Percentiles rank a stretch among this genome's conserved stretches.
Conservation (phyloP, 148 eudicot genomes). For the Rhododendron ferrugineum region DNA sequence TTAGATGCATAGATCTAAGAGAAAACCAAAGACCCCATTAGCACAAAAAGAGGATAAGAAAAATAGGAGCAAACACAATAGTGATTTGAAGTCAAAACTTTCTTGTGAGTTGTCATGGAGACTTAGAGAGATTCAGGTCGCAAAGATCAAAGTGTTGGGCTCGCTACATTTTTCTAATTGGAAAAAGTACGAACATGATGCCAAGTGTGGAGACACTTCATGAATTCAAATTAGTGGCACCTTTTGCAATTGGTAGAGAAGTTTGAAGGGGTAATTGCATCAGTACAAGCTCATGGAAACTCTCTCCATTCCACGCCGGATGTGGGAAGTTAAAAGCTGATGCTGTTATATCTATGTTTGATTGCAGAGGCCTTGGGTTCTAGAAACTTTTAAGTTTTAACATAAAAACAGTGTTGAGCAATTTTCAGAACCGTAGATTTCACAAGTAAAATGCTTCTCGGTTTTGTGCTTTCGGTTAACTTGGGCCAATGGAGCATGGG, state of each 20-base stretch:
- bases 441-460: neutral
- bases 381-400: neutral
- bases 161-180: neutral
- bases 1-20: too few species aligned
- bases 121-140: neutral
- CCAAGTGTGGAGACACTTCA: neutral
- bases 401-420: neutral
- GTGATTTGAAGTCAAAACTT: neutral
- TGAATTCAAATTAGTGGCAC: neutral
- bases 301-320: neutral
- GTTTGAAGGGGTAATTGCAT: neutral
- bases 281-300: neutral
- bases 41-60: too few species aligned
- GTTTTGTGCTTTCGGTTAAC: neutral
- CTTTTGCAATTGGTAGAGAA: neutral
- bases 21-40: too few species aligned
- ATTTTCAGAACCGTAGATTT: neutral
- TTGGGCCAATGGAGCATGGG: neutral
- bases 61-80: too few species aligned
- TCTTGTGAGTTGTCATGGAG: neutral
- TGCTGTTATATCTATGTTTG: neutral
- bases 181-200: neutral
- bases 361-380: neutral
- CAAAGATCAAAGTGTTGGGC: neutral
- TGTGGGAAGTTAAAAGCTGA: neutral